A percentile compares a stretch with the other conserved stretches of the same genome.
These are phyloP conservation scores for Botrytis hyacinthi DNA, from an alignment of 2,329 filamentous ascomycete species.

Conservation along the genomic window DNA sequence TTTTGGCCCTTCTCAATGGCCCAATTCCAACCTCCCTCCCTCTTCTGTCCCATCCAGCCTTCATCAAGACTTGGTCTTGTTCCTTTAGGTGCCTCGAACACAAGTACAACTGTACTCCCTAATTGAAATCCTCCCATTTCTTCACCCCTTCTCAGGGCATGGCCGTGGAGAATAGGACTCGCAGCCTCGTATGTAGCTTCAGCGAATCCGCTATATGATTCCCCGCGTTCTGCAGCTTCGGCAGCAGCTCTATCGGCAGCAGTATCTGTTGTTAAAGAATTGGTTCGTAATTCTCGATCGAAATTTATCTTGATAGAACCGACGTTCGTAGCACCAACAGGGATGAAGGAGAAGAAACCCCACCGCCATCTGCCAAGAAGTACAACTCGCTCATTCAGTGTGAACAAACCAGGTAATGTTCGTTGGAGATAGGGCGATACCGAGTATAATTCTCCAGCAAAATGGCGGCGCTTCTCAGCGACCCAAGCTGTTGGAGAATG, in stretches of 20 bases:
- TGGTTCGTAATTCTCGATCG: conserved; percentile 88
- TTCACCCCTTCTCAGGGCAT: conserved; percentile 81
- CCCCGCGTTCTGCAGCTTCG: conserved; percentile 69
- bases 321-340: conserved; percentile 95
- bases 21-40: conserved; percentile 78
- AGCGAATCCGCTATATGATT: conserved; percentile 84
- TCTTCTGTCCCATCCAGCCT: conserved; percentile 53
- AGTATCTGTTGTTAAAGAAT: conserved; percentile 88
- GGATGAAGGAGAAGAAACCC: conserved; percentile 95
- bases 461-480: conserved; percentile 90
- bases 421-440: conserved; percentile 94
- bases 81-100: conserved; percentile 87
- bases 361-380: conserved; percentile 92
- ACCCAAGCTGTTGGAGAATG: conserved; percentile 96
- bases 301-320: conserved; percentile 97
- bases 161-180: conserved; percentile 73
- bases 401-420: conserved; percentile 90
- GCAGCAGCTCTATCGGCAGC: conserved; percentile 84
- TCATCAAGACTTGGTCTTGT: conserved; percentile 56
- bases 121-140: conserved; percentile 99
- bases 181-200: conserved; percentile 86
- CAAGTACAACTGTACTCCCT: conserved; percentile 89
- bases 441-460: conserved; percentile 91
- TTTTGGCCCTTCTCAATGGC: conserved; percentile 80
- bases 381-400: conserved; percentile 92